phyloP scores from a whole-genome alignment of 768 basidiomycete species.

The Wakefieldia striispora region DNA sequence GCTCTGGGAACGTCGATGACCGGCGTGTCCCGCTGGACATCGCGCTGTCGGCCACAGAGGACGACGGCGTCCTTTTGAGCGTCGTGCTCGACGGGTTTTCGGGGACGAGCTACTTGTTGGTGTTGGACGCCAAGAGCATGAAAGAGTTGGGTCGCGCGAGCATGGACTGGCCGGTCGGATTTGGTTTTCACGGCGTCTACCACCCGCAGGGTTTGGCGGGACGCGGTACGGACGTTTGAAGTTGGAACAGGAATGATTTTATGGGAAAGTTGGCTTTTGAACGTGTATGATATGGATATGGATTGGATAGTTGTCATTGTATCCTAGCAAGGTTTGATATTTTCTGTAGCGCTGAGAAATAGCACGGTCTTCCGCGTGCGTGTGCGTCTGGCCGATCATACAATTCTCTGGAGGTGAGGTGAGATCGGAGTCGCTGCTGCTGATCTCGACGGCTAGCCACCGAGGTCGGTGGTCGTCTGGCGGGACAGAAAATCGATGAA shows the following conservation, averaged over 20 bases:
- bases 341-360: background rate
- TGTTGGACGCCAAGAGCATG: conserved; percentile 37
- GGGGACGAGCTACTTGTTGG: conserved; percentile 35
- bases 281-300: no score
- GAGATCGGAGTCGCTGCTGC: no score
- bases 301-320: background rate
- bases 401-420: no score
- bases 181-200: conserved; percentile 38
- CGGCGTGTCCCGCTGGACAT: no score
- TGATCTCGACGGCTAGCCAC: no score
- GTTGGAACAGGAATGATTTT: background rate
- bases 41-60: conserved; percentile 32
- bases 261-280: no score
- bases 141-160: conserved; percentile 37
- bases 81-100: conserved; percentile 34
- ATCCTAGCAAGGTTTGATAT: background rate
- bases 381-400: no score
- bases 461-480: no score
- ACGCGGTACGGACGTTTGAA: conserved; percentile 22
- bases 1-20: no score
- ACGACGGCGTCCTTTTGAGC: conserved; percentile 38
- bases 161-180: conserved; percentile 30
- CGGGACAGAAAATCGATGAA: no score
- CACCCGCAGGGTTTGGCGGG: conserved; percentile 3
- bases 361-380: background rate